phyloP scores from a whole-genome alignment of 78 protist genomes.

The Trichosphaerium sp. region DNA sequence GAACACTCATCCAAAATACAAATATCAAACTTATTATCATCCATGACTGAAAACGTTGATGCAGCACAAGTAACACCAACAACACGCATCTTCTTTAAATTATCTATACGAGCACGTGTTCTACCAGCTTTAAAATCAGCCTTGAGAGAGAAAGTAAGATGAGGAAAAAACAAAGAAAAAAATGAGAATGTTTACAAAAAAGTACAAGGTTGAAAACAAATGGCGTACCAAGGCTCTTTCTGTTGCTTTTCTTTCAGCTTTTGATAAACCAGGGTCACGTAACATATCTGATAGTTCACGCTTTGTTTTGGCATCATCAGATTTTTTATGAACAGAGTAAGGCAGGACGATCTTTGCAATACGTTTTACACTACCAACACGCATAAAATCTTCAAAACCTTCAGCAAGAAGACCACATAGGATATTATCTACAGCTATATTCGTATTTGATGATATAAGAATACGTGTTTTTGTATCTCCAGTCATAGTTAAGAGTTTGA shows the following conservation, averaged over 20 bases:
- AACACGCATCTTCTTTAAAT: slow-evolving; percentile 12
- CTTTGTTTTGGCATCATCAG: slow-evolving; percentile 17
- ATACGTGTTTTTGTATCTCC: slow-evolving; percentile 29
- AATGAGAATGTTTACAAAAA: too few relatives aligned
- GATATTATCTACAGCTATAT: slow-evolving; percentile 73
- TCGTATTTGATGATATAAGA: slow-evolving; percentile 50
- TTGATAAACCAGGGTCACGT: background rate
- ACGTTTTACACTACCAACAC: slow-evolving; percentile 64
- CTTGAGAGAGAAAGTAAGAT: background rate
- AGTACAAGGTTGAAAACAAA: too few relatives aligned
- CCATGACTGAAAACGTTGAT: slow-evolving; percentile 40
- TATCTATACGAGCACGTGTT: background rate
- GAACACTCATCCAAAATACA: slow-evolving; percentile 59
- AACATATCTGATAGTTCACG: slow-evolving; percentile 21
- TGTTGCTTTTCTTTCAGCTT: background rate
- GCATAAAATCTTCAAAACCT: slow-evolving; percentile 31
- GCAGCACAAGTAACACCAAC: slow-evolving; percentile 66
- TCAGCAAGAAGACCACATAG: slow-evolving; percentile 30
- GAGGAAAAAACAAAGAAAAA: background rate
- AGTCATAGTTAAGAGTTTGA: background rate
- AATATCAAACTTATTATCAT: slow-evolving; percentile 37
- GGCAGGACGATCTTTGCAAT: slow-evolving; percentile 48
- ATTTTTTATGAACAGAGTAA: slow-evolving; percentile 6
- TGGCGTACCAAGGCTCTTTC: background rate
- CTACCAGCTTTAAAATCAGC: slow-evolving; percentile 9